Evolutionary conservation across 352 stramenopile genomes (phyloP), one percentile per base, ranked within the genome.

Genomic region (Elongisporangium undulatum): DNA sequence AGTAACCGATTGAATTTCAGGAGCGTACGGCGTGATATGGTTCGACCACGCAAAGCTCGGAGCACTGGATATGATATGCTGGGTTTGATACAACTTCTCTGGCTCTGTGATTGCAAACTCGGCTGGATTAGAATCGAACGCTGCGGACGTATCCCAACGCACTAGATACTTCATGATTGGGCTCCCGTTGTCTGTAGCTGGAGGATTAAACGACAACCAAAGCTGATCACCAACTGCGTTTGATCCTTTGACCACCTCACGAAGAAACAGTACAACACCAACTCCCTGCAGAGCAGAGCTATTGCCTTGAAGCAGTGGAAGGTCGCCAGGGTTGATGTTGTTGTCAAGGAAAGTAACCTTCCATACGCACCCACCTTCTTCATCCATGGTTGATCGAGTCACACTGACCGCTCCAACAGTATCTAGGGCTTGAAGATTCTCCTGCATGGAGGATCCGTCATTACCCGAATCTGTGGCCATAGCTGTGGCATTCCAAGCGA

Each of bases 331-430:
- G 55, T 90, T 91, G 20, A 90, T 50, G 2, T 67, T 68, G 45
- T 82, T 79, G 55, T 92, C 82, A n/a, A 92, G 66, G 58, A 94
- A 94, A 19, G 84, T 89, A 38, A 94, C 71, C n/a, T 65, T 22
- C 82, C 82, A 93, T 12, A 56, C 66, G 56, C 82, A 87, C 5
- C 84, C 84, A 9, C 77, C 79, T 57, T 93, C 74, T 19, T 66
- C 55, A 26, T 90, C 78, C 49, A 72, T 64, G 8, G 64, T 61
- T 45, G 72, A 81, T 2, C 80, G 75, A 13, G 68, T 63, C 0
- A 91, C 77, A 16, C 52, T 64, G 2, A 90, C 45, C 5, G 61
- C 58, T 12, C 83, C 83, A 26, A 94, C 62, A 3, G 76, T 65
- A 17, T 73, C 71, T 26, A 94, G 39, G 2, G 81, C 75, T 41